Percentiles rank a stretch among this genome's conserved stretches.
Evolutionary conservation across 1,139 yeast genomes (phyloP).

Genomic region (Pneumocystis jirovecii): DNA sequence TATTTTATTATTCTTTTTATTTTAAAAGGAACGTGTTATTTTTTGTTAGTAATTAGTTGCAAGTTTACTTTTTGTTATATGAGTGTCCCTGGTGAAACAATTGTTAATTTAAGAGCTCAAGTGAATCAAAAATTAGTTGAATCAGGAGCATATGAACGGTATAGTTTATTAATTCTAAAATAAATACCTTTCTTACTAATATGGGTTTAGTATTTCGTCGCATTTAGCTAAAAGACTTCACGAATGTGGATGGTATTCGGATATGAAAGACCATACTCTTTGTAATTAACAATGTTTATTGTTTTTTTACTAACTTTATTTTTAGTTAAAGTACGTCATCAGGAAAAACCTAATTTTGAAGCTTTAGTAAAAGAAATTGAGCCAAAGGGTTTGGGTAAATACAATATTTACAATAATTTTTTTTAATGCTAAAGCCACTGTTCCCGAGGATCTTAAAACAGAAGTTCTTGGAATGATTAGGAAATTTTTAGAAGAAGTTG

Average conservation of each 20-base stretch:
- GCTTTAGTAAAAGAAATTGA: neutral
- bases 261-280: neutral
- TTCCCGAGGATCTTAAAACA: neutral
- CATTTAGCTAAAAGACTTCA: neutral
- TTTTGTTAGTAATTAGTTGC: neutral
- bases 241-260: slow-evolving; percentile 1
- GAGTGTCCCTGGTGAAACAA: neutral
- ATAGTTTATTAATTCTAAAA: neutral
- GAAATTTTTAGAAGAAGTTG: neutral
- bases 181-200: neutral
- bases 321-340: neutral
- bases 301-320: neutral
- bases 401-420: neutral
- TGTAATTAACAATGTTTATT: neutral
- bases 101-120: neutral
- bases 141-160: neutral
- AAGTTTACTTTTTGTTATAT: neutral
- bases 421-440: neutral
- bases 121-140: neutral
- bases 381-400: neutral
- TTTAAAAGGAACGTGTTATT: neutral
- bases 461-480: neutral
- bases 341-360: neutral
- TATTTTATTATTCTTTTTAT: neutral
- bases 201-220: neutral